Base-by-base conservation (phyloP, 305 asterid species). In the Solanum hybrid region DNA sequence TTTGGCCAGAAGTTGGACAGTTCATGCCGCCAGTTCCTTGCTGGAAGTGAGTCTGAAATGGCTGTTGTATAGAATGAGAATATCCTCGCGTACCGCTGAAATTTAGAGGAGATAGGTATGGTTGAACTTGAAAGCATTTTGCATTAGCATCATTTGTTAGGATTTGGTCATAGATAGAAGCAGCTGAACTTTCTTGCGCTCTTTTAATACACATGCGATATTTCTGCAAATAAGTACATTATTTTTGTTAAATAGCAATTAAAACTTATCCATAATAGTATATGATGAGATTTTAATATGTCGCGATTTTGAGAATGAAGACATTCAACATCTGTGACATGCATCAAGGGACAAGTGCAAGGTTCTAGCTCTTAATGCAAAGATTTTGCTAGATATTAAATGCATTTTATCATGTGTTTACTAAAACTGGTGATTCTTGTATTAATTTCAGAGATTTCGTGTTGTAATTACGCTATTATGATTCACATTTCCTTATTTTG, bases 151-250 rank as follows among this genome's bases (percentile, higher is more conserved):
- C 90, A 31, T 90, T 91, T 86, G 90, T 29, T 26, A 89, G 39
- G 87, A 77, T 86, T 76, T 38, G 84, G 76, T 89, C 90, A 84
- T 86, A 70, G 70, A 84, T n/a, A 10, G 92, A 90, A 57, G 72
- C 45, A n/a, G 65, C 72, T 65, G 91, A 65, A 5, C 57, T 77
- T 82, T 94, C 94, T 90, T 92, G 94, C 41, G 92, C 91, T 88
- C 91, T 92, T 90, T 89, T 96, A 92, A 91, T 37, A 92, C 91
- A 84, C 90, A 93, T 89, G 1, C 99, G 95, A 90, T 90, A 93
- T 90, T 96, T 97, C 99, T 96, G 98, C 94, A 93, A 85, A 88
- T 72, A 90, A 14, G 88, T 86, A 85, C 15, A 57, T 38, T 61
- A 3, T 6, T n/a, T 85, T 32, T 86, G 78, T 22, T 86, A 37